Base-by-base conservation (phyloP, 192 early-diverging fungal species). In the Podila minutissima region DNA sequence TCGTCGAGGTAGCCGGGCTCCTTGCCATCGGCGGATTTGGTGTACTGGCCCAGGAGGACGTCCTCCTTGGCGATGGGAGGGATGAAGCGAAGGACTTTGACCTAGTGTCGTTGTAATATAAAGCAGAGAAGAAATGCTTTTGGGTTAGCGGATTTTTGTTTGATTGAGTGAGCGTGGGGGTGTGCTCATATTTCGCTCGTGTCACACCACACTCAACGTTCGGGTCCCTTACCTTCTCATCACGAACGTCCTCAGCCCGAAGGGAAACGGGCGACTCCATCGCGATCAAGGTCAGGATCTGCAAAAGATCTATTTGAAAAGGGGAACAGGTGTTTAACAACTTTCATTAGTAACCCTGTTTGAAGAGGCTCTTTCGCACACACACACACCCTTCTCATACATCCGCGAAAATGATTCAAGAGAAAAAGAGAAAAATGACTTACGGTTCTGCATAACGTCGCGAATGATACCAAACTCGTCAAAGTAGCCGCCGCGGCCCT, bases 391-490 rank as follows among this genome's bases (percentile, higher is more conserved):
- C n/a, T 13, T 66, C 33, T 5, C 29, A 62, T n/a, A 20, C 35
- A n/a, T 1, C 15, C 5, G 61, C 7, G 33, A 15, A 13, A 53
- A 57, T 6, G 33, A 33, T 33, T 7, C 8, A 33, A 32, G 1
- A 22, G 11, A 17, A 11, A 29, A 24, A 1, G 31, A 11, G 57
- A 15, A 70, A 13, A 32, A 28, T 26, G 33, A 84, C 86, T 71
- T 86, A 88, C 88, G 93, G 84, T 95, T 95, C 86, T 95, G 94
- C 91, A 94, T 92, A 55, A 99, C 97, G 75, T 99, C 97, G 67
- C 97, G 95, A 73, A 99, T 96, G 57, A 99, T 97, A 29, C 97
- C 97, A 88, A 97, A 98, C 86, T 97, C 96, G 79, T 99, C 96
- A 92, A 99, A 98, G 88, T 99, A 99, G 0, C 97, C 97, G 61